phyloP scores from a whole-genome alignment of 2,329 filamentous ascomycete species.

The Fusarium sulawesiense region DNA sequence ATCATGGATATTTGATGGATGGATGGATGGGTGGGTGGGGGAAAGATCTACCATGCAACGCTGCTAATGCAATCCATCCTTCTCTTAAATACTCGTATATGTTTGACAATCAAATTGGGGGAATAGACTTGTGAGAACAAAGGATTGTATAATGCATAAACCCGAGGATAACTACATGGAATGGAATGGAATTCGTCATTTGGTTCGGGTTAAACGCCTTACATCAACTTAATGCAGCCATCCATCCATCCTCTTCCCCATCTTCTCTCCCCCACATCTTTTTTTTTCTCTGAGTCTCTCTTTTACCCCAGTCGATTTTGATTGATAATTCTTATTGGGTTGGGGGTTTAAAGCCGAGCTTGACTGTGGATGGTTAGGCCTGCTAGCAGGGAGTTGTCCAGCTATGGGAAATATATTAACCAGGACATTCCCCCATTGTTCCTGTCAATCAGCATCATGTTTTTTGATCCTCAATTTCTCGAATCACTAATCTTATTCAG shows the following conservation, averaged over 20 bases:
- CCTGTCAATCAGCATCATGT: neutral
- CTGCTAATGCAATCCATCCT: neutral
- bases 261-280: conserved; percentile 33
- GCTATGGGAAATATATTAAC: conserved; percentile 26
- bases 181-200: conserved; percentile 23
- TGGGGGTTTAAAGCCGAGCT: conserved; percentile 25
- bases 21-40: conserved; percentile 4
- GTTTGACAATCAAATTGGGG: neutral
- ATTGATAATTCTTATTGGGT: conserved; percentile 21
- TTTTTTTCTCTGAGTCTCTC: neutral
- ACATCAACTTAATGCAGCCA: neutral
- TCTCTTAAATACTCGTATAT: neutral
- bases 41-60: conserved; percentile 14
- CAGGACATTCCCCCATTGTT: conserved; percentile 22
- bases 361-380: conserved; percentile 14
- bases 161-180: neutral
- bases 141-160: neutral
- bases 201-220: conserved; percentile 4
- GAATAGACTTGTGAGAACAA: neutral
- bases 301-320: conserved; percentile 20
- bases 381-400: neutral
- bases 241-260: neutral
- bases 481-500: neutral
- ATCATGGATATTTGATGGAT: neutral
- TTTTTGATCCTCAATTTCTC: neutral